Conservation (phyloP, 108 stramenopile genomes). For the Cyclotella cryptica region DNA sequence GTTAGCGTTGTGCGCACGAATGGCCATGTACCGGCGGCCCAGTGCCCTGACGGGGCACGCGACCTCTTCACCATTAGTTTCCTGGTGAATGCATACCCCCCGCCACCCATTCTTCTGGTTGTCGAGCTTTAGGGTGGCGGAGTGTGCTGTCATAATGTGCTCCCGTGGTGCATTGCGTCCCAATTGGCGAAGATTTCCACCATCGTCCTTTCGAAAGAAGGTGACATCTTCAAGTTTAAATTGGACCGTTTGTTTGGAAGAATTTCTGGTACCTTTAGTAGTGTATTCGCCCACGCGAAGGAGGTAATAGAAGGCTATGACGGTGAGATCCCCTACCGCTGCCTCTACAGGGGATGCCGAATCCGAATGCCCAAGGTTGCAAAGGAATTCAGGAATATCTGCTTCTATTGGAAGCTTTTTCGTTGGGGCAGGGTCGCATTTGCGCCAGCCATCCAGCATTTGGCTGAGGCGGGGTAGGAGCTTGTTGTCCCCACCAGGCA, state of each 20-base stretch:
- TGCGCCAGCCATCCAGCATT: background rate
- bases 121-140: background rate
- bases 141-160: background rate
- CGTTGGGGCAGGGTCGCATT: background rate
- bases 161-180: background rate
- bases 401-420: background rate
- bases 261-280: background rate
- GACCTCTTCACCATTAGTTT: background rate
- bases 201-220: background rate
- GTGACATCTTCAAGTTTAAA: background rate
- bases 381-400: background rate
- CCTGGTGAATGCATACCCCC: background rate
- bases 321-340: background rate
- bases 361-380: background rate
- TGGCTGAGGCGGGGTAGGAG: background rate
- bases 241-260: background rate
- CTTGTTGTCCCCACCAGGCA: too few relatives aligned
- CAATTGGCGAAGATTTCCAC: background rate
- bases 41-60: background rate
- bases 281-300: background rate
- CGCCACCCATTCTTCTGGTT: background rate
- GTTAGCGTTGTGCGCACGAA: background rate
- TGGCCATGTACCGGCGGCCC: background rate
- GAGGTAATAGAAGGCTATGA: background rate
- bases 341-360: background rate